A percentile compares a stretch with the other conserved stretches of the same genome.
Conservation (phyloP, 805 yeast genomes). For the Tetrapisispora nanseiensis region DNA sequence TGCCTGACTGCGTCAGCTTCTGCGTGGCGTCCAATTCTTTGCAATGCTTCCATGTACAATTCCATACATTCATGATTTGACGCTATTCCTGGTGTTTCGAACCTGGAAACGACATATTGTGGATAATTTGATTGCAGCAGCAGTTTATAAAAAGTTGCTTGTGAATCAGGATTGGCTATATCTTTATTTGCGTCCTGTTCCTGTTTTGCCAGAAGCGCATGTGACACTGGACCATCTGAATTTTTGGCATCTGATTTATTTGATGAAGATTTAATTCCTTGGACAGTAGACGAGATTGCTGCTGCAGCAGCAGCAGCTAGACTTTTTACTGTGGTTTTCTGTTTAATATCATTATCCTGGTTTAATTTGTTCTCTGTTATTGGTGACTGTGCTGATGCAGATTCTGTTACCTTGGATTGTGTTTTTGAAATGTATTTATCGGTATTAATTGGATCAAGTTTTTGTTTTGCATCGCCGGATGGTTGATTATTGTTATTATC, state of each 20-base stretch:
- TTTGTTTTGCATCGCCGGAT: neutral
- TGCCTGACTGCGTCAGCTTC: slow-evolving; percentile 64
- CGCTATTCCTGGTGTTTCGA: slow-evolving; percentile 90
- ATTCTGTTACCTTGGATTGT: no score
- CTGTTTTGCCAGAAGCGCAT: slow-evolving; percentile 42
- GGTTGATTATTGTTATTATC: neutral
- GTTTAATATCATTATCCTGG: neutral
- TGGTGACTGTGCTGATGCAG: no score
- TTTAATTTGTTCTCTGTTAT: no score
- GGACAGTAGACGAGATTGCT: slow-evolving; percentile 1
- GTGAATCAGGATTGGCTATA: slow-evolving; percentile 55
- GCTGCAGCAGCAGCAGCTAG: slow-evolving; percentile 2
- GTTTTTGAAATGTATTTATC: no score
- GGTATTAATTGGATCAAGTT: neutral
- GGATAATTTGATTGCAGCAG: slow-evolving; percentile 78
- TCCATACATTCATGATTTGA: slow-evolving; percentile 68
- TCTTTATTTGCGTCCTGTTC: slow-evolving; percentile 85
- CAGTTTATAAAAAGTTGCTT: slow-evolving; percentile 73
- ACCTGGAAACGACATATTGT: slow-evolving; percentile 91
- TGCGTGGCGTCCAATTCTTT: slow-evolving; percentile 62
- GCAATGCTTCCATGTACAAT: slow-evolving; percentile 72
- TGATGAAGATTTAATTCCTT: slow-evolving; percentile 1
- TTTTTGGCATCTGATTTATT: neutral
- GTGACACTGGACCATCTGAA: slow-evolving; percentile 16
- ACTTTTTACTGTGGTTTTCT: neutral